Base-by-base conservation (phyloP, 208 protist species). In the Acanthamoeba culbertsoni region DNA sequence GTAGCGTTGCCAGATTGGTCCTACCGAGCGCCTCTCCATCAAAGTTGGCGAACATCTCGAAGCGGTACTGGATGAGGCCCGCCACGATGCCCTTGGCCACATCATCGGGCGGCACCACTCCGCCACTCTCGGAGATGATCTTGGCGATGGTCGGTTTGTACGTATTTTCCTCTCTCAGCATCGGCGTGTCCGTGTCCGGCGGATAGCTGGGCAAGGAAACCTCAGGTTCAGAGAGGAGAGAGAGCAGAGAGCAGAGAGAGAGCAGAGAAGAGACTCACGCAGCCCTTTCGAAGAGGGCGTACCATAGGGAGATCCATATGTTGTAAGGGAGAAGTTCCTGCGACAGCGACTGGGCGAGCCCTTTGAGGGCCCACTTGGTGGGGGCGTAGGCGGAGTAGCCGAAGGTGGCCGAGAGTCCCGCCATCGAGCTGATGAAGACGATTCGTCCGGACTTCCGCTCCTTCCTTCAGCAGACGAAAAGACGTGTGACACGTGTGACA, bases 111-210 rank as follows among this genome's bases (percentile, higher is more conserved):
- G 79, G 45, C 40, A 89, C 79, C 45, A 89, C 79, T 10, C 79
- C 79, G 53, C 79, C 79, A 37, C 79, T 89, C 79, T 89, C 79
- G 35, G 79, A 89, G 45, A 89, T 89, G 79, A 89, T 12, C 79
- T 89, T 89, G 46, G 79, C 79, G 51, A 89, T 63, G 31, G 79
- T 40, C 35, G 94, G 94, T 75, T 95, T 95, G 75, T 88, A 75
- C 42, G 92, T 91, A 86, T 94, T 95, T 62, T 95, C 94, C 55
- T 94, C 75, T 10, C 75, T 14, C 31, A 95, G 77, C 51, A 93
- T 93, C 18, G 94, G 91, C 37, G 92, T 95, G 35, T 94, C 82
- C 68, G 94, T 95, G 73, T 95, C 94, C 33, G 94, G 94, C 57
- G 94, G 94, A 43, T 95, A 95, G n/a, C 86, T 92, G 68, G 16